phyloP scores from a whole-genome alignment of 768 basidiomycete genomes.

The Daedaleopsis sinensis region DNA sequence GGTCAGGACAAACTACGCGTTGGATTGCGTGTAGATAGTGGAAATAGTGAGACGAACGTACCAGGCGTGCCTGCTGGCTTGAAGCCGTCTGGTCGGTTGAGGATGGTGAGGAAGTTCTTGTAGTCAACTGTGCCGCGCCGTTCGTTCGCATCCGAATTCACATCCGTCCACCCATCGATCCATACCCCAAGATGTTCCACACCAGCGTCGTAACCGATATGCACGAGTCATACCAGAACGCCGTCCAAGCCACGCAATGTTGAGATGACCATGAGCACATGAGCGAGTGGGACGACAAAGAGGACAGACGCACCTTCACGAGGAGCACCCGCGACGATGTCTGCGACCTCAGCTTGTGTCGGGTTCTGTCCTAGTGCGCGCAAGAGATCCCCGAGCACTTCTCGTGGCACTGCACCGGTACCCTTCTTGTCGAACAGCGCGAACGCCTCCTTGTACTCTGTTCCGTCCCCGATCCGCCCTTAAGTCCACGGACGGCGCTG shows the following conservation, averaged over 20 bases:
- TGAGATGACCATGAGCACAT: not conserved
- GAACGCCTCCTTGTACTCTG: conserved; percentile 96
- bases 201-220: not conserved
- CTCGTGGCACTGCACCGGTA: conserved; percentile 84
- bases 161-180: not conserved
- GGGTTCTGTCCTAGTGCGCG: conserved; percentile 97
- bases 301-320: conserved; percentile 64
- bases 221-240: not conserved
- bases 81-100: conserved; percentile 95
- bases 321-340: conserved; percentile 73
- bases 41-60: conserved; percentile 36
- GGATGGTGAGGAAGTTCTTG: conserved; percentile 85
- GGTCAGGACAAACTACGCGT: not conserved
- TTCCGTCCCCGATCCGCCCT: not conserved
- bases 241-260: not conserved
- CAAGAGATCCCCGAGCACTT: conserved; percentile 89
- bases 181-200: not conserved
- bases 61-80: conserved; percentile 96
- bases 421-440: conserved; percentile 98
- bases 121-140: conserved; percentile 72
- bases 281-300: not conserved
- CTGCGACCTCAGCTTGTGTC: conserved; percentile 96
- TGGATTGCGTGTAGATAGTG: not conserved
- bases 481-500: not conserved
- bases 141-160: too few relatives aligned